Conservation (phyloP, 192 early-diverging fungal genomes). For the Coemansia guatemalensis region DNA sequence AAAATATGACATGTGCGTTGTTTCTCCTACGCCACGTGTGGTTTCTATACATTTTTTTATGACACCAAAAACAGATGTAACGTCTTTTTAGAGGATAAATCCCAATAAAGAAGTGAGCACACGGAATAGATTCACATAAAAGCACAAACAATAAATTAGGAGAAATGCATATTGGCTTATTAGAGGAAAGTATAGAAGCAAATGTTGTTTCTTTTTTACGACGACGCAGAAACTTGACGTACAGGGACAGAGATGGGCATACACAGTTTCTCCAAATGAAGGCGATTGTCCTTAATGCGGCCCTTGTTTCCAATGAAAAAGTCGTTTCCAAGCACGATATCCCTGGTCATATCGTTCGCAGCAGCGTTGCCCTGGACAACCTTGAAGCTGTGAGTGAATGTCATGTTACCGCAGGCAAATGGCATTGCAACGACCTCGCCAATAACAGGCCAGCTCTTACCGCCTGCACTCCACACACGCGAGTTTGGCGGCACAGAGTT, state of each 20-base stretch:
- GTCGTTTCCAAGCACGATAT: constrained; percentile 49
- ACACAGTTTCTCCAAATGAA: constrained; percentile 44
- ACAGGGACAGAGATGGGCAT: constrained; percentile 47
- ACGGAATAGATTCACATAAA: no score
- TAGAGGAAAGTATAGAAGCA: no score
- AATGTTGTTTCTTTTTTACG: not conserved
- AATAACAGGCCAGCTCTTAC: constrained; percentile 39
- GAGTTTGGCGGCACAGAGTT: constrained; percentile 16
- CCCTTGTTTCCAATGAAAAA: constrained; percentile 52
- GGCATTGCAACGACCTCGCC: constrained; percentile 43
- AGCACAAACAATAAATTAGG: no score
- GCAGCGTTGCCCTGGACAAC: constrained; percentile 32
- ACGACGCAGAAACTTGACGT: constrained; percentile 31
- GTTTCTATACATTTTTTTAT: no score
- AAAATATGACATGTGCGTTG: no score
- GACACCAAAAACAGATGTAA: no score
- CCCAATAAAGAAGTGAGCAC: no score
- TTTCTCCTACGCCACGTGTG: no score
- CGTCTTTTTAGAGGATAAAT: no score
- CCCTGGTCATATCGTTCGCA: constrained; percentile 37
- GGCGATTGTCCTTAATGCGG: constrained; percentile 47
- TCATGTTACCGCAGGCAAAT: constrained; percentile 52
- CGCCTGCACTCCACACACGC: constrained; percentile 44
- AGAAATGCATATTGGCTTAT: no score
- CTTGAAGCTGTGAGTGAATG: constrained; percentile 48